These are phyloP conservation scores for Bremia lactucae DNA, from an alignment of 352 stramenopile genomes.

Conservation along the genomic window DNA sequence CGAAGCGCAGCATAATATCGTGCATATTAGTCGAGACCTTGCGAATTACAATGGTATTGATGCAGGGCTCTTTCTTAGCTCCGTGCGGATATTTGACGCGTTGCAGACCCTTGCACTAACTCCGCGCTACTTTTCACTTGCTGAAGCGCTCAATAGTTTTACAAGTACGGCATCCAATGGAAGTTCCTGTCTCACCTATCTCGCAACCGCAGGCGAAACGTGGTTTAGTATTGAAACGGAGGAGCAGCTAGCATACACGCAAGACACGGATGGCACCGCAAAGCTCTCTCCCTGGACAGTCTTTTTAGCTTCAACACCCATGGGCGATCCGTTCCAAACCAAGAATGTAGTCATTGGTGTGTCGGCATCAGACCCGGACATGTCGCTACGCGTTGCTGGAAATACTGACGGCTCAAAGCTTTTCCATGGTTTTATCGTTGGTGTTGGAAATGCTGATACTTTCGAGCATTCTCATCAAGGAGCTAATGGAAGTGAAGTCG, in stretches of 20 bases:
- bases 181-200: constrained; percentile 50
- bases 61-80: constrained; percentile 63
- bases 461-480: constrained; percentile 19
- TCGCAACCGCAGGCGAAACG: constrained; percentile 54
- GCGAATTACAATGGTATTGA: constrained; percentile 53
- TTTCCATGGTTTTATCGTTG: constrained; percentile 67
- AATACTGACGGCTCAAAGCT: constrained; percentile 37
- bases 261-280: constrained; percentile 55
- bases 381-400: constrained; percentile 52
- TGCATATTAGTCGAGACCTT: constrained; percentile 46
- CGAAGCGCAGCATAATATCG: constrained; percentile 40
- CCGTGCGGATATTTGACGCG: constrained; percentile 52
- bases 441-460: constrained; percentile 45
- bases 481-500: constrained; percentile 3
- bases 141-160: constrained; percentile 62
- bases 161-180: constrained; percentile 17
- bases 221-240: constrained; percentile 81
- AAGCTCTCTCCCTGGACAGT: constrained; percentile 69
- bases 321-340: constrained; percentile 31
- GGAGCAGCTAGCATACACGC: constrained; percentile 66
- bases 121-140: constrained; percentile 65
- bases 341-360: constrained; percentile 75
- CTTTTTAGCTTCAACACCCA: constrained; percentile 56
- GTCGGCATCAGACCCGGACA: constrained; percentile 44
- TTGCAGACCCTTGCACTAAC: constrained; percentile 47